phyloP scores from a whole-genome alignment of 331 rosid species.

The Stylosanthes scabra region DNA sequence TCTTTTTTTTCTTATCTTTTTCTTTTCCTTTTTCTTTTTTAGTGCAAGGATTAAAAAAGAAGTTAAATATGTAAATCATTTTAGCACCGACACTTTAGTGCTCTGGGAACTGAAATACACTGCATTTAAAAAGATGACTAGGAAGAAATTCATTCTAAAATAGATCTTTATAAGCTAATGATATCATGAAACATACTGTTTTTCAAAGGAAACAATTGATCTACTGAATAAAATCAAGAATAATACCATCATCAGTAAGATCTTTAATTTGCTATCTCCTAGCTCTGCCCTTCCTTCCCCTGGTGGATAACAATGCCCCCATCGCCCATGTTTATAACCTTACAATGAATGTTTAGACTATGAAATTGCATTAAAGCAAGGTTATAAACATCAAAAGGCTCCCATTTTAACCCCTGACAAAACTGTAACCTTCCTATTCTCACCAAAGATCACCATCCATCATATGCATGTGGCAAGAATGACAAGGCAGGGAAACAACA shows the following conservation, averaged over 20 bases:
- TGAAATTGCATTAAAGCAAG: conserved; percentile 27
- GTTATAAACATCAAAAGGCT: conserved; percentile 44
- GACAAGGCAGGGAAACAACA: conserved; percentile 35
- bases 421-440: conserved; percentile 59
- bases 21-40: too few relatives aligned
- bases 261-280: conserved; percentile 40
- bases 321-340: conserved; percentile 42
- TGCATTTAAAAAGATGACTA: neutral
- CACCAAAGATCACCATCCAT: conserved; percentile 22
- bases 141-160: neutral
- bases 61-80: too few relatives aligned
- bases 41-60: too few relatives aligned
- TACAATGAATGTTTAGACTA: conserved; percentile 24
- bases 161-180: conserved; percentile 9
- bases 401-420: conserved; percentile 58
- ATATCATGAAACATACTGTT: conserved; percentile 19
- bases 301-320: conserved; percentile 2
- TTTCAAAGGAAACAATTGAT: conserved; percentile 17
- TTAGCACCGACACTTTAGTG: neutral
- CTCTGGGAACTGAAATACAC: neutral
- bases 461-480: conserved; percentile 28
- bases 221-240: conserved; percentile 43
- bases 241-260: neutral
- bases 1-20: too few relatives aligned
- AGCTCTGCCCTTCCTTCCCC: conserved; percentile 30